Evolutionary conservation across 345 rosid species (phyloP).

Genomic region (Trapa bicornis): DNA sequence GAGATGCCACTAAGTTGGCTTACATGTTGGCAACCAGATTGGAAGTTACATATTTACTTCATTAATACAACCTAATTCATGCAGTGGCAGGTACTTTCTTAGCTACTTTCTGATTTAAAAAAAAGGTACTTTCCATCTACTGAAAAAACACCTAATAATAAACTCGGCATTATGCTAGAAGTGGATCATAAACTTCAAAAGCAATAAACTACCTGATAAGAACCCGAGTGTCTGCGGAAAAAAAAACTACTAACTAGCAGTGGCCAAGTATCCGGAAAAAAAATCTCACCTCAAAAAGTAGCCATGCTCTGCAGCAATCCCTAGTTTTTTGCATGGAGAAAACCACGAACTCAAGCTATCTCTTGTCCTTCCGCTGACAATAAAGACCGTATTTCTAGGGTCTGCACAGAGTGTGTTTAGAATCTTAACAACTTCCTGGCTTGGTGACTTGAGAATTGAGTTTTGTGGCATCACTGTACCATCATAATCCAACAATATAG

Average conservation of each 20-base stretch:
- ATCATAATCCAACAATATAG: constrained; percentile 33
- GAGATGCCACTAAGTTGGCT: not conserved
- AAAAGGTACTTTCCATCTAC: no score
- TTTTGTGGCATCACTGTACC: constrained; percentile 24
- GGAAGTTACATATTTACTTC: not conserved
- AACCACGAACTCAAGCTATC: constrained; percentile 24
- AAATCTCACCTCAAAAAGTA: constrained; percentile 23
- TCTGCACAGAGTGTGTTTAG: constrained; percentile 23
- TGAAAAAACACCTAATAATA: not conserved
- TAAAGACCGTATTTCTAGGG: constrained; percentile 21
- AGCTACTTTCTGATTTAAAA: no score
- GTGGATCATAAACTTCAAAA: not conserved
- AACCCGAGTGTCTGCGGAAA: no score
- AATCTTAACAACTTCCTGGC: constrained; percentile 17
- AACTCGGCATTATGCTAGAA: not conserved
- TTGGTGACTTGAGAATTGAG: constrained; percentile 17
- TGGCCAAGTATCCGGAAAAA: not conserved
- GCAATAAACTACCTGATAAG: no score
- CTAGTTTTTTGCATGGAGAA: constrained; percentile 23
- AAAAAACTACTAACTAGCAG: not conserved
- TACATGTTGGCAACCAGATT: not conserved
- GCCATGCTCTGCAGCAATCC: constrained; percentile 34
- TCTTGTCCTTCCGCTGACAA: constrained; percentile 30
- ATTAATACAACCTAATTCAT: not conserved
- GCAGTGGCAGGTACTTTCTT: not conserved